Evolutionary conservation across 495 filamentous ascomycete genomes (phyloP).

Genomic region (Hypoxylon trugodes): DNA sequence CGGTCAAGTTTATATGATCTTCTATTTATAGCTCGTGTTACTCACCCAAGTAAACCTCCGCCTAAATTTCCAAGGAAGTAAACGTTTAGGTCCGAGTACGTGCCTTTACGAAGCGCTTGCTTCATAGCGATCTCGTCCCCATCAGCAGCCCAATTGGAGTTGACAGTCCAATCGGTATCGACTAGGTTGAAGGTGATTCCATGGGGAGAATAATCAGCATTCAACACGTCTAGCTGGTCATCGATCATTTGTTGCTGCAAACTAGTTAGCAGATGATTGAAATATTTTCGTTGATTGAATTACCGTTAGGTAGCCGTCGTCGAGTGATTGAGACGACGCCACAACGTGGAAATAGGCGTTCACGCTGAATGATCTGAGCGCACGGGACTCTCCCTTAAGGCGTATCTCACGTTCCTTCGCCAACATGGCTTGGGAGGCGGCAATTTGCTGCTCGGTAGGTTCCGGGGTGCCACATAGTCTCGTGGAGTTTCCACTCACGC

Average conservation of each 20-base stretch:
- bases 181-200: conserved; percentile 62
- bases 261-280: conserved; percentile 22
- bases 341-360: conserved; percentile 72
- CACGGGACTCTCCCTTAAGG: conserved; percentile 36
- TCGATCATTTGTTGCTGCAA: conserved; percentile 46
- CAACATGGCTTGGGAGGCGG: conserved; percentile 43
- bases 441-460: conserved; percentile 50
- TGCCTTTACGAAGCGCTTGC: conserved; percentile 64
- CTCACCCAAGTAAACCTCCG: conserved; percentile 57
- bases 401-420: conserved; percentile 36
- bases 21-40: background rate
- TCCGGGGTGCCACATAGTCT: conserved; percentile 52
- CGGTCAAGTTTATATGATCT: background rate
- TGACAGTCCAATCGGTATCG: conserved; percentile 63
- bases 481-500: conserved; percentile 26
- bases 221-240: conserved; percentile 58
- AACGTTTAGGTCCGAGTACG: conserved; percentile 68
- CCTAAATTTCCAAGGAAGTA: conserved; percentile 66
- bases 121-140: conserved; percentile 64
- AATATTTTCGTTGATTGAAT: background rate
- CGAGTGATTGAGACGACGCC: conserved; percentile 51
- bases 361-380: conserved; percentile 50
- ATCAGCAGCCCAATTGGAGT: conserved; percentile 63
- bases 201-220: conserved; percentile 59
- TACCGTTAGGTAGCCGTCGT: conserved; percentile 62